These are phyloP conservation scores for Sistotremastrum suecicum DNA, from an alignment of 768 basidiomycete genomes.

Conservation along the genomic window DNA sequence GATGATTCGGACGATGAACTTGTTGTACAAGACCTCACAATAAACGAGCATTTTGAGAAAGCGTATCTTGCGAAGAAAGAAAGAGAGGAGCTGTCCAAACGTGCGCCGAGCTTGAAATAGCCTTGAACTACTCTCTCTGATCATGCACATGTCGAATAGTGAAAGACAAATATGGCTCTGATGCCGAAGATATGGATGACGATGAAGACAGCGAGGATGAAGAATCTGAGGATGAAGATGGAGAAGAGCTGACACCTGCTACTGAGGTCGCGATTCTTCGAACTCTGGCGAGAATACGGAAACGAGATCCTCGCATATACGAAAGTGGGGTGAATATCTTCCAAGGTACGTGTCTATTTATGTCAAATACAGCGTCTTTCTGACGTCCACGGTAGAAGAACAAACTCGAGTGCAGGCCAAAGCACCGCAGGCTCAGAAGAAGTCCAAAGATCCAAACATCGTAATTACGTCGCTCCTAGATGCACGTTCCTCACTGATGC, in stretches of 20 bases:
- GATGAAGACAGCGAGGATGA: conserved; percentile 59
- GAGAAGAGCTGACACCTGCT: conserved; percentile 84
- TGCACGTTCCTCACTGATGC: neutral
- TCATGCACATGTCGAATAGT: conserved; percentile 29
- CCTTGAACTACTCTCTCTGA: neutral
- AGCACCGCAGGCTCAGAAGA: conserved; percentile 11
- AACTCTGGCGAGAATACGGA: conserved; percentile 73
- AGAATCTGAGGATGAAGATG: conserved; percentile 87
- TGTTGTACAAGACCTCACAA: conserved; percentile 34
- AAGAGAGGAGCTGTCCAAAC: conserved; percentile 66
- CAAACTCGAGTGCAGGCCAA: conserved; percentile 30
- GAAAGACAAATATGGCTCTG: conserved; percentile 79
- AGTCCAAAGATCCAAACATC: conserved; percentile 39
- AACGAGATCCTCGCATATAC: conserved; percentile 78
- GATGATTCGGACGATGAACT: conserved; percentile 29
- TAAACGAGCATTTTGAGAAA: conserved; percentile 68
- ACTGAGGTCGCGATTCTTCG: conserved; percentile 90
- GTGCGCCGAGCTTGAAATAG: conserved; percentile 27
- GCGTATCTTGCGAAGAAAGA: conserved; percentile 77
- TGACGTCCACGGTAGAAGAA: conserved; percentile 38
- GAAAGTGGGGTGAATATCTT: conserved; percentile 56
- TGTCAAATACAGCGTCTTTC: neutral
- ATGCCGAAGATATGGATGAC: conserved; percentile 39
- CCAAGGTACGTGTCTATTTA: conserved; percentile 40
- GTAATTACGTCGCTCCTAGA: neutral